phyloP scores from a whole-genome alignment of 306 rosid species.

The Trifolium pratense region DNA sequence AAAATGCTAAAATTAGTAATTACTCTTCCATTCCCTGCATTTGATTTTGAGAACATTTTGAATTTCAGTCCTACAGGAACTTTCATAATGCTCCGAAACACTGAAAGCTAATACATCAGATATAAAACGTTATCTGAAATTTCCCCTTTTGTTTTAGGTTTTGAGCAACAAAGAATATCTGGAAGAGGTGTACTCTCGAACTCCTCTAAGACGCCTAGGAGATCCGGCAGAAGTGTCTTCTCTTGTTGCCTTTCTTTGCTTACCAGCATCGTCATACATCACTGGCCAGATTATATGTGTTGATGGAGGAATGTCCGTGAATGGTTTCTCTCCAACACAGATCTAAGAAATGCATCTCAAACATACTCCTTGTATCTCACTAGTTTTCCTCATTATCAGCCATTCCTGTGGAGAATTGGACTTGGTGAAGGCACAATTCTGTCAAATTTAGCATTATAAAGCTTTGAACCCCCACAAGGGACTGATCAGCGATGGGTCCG shows the following conservation, averaged over 20 bases:
- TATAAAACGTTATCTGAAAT: constrained; percentile 18
- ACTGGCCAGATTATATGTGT: constrained; percentile 80
- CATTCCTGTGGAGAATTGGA: not conserved
- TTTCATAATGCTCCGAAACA: too few species aligned
- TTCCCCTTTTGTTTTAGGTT: constrained; percentile 50
- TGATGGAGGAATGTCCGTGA: constrained; percentile 78
- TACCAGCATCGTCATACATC: constrained; percentile 78
- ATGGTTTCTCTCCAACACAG: constrained; percentile 59
- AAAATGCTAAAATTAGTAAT: too few species aligned
- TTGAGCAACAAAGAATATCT: constrained; percentile 61
- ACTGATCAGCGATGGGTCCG: not conserved
- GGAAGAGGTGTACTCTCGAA: constrained; percentile 73
- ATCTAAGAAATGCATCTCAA: constrained; percentile 40
- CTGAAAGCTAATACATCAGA: not conserved
- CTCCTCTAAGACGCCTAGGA: constrained; percentile 73
- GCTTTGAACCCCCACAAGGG: not conserved
- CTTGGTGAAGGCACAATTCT: not conserved
- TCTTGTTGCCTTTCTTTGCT: constrained; percentile 74
- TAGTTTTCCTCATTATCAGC: not conserved
- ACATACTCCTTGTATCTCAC: not conserved
- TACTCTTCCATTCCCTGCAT: too few species aligned
- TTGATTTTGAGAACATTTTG: too few species aligned
- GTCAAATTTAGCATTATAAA: not conserved
- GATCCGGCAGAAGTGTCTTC: constrained; percentile 77
- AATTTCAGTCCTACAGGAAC: too few species aligned